These are phyloP conservation scores for Cryptococcus deneoformans DNA, from an alignment of 1,284 basidiomycete species.

Conservation along the genomic window DNA sequence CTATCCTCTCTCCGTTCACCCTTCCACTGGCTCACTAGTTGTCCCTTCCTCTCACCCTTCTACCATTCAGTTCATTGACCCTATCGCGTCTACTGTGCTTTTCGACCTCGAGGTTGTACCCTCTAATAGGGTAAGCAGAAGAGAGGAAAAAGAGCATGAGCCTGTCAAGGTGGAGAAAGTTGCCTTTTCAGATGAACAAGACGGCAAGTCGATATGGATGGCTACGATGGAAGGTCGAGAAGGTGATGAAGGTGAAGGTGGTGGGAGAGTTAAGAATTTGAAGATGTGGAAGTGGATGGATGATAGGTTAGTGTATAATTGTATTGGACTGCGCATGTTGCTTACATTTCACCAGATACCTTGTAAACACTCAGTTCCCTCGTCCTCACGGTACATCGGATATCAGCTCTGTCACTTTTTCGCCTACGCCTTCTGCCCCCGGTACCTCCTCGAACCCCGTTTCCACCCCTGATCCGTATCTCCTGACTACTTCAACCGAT, in stretches of 20 bases:
- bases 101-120: conserved; percentile 91
- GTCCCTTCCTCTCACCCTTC: conserved; percentile 93
- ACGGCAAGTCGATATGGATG: conserved; percentile 71
- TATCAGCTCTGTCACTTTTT: conserved; percentile 69
- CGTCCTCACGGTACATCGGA: conserved; percentile 71
- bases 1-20: conserved; percentile 63
- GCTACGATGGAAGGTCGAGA: conserved; percentile 81
- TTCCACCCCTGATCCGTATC: conserved; percentile 32
- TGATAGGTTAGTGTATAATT: conserved; percentile 43
- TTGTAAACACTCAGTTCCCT: conserved; percentile 82
- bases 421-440: conserved; percentile 18
- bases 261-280: conserved; percentile 65
- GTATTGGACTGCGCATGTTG: background rate
- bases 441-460: conserved; percentile 9
- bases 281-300: conserved; percentile 87
- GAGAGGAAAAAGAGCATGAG: conserved; percentile 74
- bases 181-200: conserved; percentile 57
- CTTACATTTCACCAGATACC: conserved; percentile 31
- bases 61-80: conserved; percentile 87
- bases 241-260: conserved; percentile 56
- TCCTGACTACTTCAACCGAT: conserved; percentile 48
- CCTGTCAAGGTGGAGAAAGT: conserved; percentile 72
- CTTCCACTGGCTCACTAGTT: conserved; percentile 68
- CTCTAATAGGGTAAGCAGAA: conserved; percentile 83
- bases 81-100: conserved; percentile 65